These are phyloP conservation scores for Lentinula sp. DNA, from an alignment of 768 basidiomycete species.

Conservation along the genomic window DNA sequence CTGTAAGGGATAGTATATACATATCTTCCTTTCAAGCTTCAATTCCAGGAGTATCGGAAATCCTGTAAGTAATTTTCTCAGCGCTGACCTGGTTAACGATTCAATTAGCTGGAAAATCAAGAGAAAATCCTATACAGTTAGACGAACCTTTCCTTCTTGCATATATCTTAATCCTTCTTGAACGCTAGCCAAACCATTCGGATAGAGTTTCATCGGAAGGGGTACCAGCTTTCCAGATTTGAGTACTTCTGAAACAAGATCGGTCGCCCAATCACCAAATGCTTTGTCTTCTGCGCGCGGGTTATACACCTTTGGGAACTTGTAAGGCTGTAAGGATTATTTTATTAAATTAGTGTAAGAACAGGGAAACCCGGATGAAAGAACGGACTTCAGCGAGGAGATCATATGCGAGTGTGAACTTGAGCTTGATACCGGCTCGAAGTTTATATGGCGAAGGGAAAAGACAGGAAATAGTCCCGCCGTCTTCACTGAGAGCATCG, in stretches of 20 bases:
- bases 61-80: slow-evolving; percentile 8
- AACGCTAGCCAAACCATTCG: slow-evolving; percentile 8
- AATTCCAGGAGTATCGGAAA: slow-evolving; percentile 5
- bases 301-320: slow-evolving; percentile 1
- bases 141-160: slow-evolving; percentile 10
- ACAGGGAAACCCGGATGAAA: background rate
- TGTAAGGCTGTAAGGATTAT: background rate
- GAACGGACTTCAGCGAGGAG: background rate
- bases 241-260: background rate
- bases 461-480: background rate
- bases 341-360: background rate
- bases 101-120: background rate
- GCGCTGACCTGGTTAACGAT: background rate
- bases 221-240: background rate
- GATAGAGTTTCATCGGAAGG: background rate
- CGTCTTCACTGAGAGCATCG: slow-evolving; percentile 6
- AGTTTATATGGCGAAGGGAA: background rate
- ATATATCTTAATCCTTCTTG: slow-evolving; percentile 11
- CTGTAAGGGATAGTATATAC: too few species aligned
- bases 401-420: background rate
- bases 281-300: background rate
- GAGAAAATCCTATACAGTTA: background rate
- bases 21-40: background rate
- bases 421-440: background rate
- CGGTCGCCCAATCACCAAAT: background rate